Evolutionary conservation across 176 grass and related monocot genomes (phyloP), one percentile per base, ranked within the genome.

Genomic region (Secale cereale): DNA sequence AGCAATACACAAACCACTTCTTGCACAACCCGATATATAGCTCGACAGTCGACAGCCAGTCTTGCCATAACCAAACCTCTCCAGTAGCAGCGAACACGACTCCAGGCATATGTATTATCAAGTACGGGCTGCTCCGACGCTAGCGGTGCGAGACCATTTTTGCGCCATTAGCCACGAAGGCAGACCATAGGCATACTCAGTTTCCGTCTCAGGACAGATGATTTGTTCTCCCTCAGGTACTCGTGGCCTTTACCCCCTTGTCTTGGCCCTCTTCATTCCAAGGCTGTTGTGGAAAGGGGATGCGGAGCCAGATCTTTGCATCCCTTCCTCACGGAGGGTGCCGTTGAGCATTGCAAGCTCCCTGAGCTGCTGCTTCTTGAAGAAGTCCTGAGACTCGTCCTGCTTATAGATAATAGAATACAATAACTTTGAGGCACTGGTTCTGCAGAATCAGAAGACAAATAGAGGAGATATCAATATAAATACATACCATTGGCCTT

Each of bases 301-400:
- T 7, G 88, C 89, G 0, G 93, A 98, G 69, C 93, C 93, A 35
- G 95, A 93, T 78, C 90, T 91, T 28, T 91, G 93, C 85, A 94
- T 90, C 29, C 89, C 95, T 89, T 98, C 95, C 70, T 98, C 95
- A 35, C 91, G 95, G 66, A 98, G 92, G 29, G 95, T 98, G 62
- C 95, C 95, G 64, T 98, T 98, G 31, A 98, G 79, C 91, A 95
- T 81, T 20, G 95, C 95, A 59, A 98, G 95, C 87, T 98, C 95
- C 50, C 89, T 81, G 36, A 98, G 77, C 92, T 98, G 95, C 87
- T 98, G 93, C 89, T 98, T 98, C 91, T 98, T 98, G 87, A 91
- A 94, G 71, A 95, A 95, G 80, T 98, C 95, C 50, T 95, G 95
- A 10, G 95, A 95, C 86, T 98, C 95, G 37, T 98, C 95, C 93